phyloP scores from a whole-genome alignment of 83 land plant species.

The Picea engelmannii region DNA sequence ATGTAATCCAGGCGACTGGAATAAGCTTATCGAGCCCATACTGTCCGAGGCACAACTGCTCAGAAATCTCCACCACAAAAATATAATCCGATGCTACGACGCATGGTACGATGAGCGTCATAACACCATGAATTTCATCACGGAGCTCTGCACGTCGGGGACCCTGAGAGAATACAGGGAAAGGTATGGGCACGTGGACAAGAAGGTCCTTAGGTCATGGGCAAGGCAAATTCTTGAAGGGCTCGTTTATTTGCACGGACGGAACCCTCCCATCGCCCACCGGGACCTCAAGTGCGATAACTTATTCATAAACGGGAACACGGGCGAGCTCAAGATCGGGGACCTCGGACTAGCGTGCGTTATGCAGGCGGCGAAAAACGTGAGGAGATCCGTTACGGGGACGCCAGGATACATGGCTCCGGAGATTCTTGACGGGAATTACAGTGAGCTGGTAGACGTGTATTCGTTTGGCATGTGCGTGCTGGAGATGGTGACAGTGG shows the following conservation, averaged over 20 bases:
- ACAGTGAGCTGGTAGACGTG: no score
- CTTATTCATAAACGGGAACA: slow-evolving; percentile 82
- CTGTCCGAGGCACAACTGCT: slow-evolving; percentile 72
- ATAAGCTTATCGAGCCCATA: slow-evolving; percentile 59
- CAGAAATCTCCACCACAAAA: slow-evolving; percentile 63
- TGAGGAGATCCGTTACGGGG: slow-evolving; percentile 71
- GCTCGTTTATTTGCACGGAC: slow-evolving; percentile 78
- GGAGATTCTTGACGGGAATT: no score
- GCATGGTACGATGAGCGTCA: no score
- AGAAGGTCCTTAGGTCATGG: slow-evolving; percentile 85
- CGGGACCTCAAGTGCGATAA: slow-evolving; percentile 85
- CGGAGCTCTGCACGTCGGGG: no score
- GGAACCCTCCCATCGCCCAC: slow-evolving; percentile 77
- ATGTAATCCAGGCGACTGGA: slow-evolving; percentile 19
- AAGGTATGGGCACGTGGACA: slow-evolving; percentile 19
- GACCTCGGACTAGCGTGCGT: slow-evolving; percentile 73
- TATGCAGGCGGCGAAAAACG: no score
- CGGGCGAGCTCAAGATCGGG: slow-evolving; percentile 85
- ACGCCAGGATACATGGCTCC: slow-evolving; percentile 93
- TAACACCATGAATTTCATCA: no score
- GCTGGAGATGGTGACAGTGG: slow-evolving; percentile 63
- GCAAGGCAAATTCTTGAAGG: slow-evolving; percentile 80
- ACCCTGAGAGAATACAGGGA: no score
- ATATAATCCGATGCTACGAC: slow-evolving; percentile 21
- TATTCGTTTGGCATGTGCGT: no score